phyloP scores from a whole-genome alignment of 176 grass and related monocot species.

The Tillandsia fasciculata region DNA sequence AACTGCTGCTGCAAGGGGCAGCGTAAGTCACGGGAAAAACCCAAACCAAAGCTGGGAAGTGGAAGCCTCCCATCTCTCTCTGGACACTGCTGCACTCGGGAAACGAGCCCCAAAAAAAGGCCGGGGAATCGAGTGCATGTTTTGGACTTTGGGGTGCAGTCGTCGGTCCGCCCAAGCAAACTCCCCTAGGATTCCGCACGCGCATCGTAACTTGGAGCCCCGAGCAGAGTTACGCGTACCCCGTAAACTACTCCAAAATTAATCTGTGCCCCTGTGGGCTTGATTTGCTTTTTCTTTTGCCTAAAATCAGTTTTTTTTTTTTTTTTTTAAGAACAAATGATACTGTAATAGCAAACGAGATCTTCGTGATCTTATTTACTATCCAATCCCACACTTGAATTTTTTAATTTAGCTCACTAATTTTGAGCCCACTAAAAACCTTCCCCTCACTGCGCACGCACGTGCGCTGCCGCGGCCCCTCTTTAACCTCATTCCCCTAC shows the following conservation, averaged over 20 bases:
- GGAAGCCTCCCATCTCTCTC: no score
- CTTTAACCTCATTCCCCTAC: no score
- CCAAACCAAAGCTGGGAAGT: neutral
- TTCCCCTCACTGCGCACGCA: neutral
- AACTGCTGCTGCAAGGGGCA: neutral
- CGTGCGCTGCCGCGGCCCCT: neutral
- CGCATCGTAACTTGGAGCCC: no score
- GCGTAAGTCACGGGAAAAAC: conserved; percentile 12
- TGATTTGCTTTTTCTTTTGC: no score
- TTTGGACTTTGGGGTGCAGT: neutral
- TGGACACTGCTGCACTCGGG: neutral
- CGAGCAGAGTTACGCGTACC: no score
- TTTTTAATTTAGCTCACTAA: neutral
- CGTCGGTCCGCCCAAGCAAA: neutral
- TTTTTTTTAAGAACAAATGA: no score
- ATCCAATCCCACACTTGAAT: neutral
- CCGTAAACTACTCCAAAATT: no score
- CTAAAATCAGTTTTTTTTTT: no score
- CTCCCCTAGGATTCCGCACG: neutral
- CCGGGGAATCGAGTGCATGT: no score
- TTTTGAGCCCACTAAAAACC: neutral
- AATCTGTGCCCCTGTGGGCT: no score
- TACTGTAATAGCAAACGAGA: no score
- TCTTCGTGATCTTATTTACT: no score
- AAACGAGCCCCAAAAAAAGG: neutral